phyloP scores from a whole-genome alignment of 371 early-diverging fungal genomes.

The Mucor velutinosus region DNA sequence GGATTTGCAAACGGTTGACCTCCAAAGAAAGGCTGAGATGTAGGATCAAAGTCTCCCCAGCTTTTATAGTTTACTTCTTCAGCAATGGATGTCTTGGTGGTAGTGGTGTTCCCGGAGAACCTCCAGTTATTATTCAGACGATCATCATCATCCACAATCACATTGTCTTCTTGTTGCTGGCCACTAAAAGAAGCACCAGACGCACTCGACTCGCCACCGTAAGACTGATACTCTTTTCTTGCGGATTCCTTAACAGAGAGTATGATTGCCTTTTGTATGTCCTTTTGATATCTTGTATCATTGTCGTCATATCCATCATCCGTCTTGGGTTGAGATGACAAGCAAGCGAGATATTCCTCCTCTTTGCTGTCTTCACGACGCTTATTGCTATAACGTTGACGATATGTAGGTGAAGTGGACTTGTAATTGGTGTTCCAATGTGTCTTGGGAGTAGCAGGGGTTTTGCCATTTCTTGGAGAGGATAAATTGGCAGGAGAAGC shows the following conservation, averaged over 20 bases:
- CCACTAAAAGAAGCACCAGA: background rate
- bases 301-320: constrained; percentile 30
- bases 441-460: background rate
- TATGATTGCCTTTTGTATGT: constrained; percentile 31
- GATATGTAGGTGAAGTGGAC: background rate
- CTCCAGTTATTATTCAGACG: background rate
- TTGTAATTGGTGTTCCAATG: background rate
- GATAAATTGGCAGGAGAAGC: background rate
- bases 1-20: background rate
- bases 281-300: constrained; percentile 15
- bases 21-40: background rate
- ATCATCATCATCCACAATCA: background rate
- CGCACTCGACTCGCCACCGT: background rate
- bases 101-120: background rate
- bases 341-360: background rate
- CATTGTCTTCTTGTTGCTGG: background rate
- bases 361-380: background rate
- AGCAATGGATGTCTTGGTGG: background rate
- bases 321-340: constrained; percentile 3
- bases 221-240: background rate
- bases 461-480: background rate
- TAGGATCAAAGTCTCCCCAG: constrained; percentile 5
- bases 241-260: constrained; percentile 12
- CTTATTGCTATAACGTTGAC: background rate
- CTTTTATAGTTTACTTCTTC: background rate